Evolutionary conservation across 495 filamentous ascomycete genomes (phyloP).

Genomic region (Penicillium dipodomyicola): DNA sequence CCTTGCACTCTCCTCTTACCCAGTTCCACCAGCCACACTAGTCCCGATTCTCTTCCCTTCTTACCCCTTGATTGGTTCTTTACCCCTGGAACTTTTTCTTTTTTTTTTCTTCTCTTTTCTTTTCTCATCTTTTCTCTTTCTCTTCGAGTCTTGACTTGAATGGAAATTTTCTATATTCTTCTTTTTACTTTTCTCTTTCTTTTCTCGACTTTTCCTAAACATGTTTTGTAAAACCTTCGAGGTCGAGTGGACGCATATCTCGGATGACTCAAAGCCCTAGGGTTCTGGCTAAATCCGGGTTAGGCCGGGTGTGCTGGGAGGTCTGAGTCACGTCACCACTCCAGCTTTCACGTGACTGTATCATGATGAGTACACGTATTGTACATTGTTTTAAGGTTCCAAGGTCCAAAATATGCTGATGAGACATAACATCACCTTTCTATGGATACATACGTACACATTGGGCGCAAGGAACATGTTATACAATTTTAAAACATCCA

Average conservation of each 20-base stretch:
- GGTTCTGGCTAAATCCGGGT: conserved; percentile 17
- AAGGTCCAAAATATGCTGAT: background rate
- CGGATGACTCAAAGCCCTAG: conserved; percentile 19
- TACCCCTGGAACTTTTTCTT: conserved; percentile 24
- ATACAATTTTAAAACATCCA: conserved; percentile 5
- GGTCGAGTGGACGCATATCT: background rate
- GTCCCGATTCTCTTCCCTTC: conserved; percentile 34
- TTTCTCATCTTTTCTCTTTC: background rate
- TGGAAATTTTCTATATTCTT: too few relatives aligned
- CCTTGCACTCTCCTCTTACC: conserved; percentile 39
- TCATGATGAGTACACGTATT: conserved; percentile 7
- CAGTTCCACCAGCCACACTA: conserved; percentile 44
- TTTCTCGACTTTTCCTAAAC: background rate
- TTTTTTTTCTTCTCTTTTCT: conserved; percentile 8
- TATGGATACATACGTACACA: background rate
- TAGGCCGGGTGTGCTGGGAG: conserved; percentile 3
- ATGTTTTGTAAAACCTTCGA: background rate
- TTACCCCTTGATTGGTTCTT: conserved; percentile 28
- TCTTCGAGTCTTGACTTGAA: background rate
- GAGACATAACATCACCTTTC: background rate
- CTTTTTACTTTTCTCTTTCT: background rate
- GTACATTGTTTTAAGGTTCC: background rate
- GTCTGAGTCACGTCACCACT: conserved; percentile 19
- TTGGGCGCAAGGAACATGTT: conserved; percentile 2
- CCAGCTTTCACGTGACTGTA: conserved; percentile 12